Evolutionary conservation across 345 rosid species (phyloP).

Genomic region (Sonneratia caseolaris): DNA sequence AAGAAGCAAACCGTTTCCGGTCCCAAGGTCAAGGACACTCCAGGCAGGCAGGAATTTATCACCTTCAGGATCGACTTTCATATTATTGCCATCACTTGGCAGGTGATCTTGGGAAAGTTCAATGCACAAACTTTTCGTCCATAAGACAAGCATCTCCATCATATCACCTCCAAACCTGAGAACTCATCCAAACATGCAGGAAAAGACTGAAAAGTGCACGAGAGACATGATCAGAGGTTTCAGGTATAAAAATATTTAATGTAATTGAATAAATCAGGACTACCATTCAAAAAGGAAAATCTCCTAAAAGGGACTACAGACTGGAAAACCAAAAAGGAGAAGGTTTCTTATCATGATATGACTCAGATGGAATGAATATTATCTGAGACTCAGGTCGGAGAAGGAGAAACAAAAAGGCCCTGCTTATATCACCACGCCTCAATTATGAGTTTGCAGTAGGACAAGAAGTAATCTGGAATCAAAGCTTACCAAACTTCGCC

Average conservation of each 20-base stretch:
- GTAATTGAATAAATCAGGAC: constrained; percentile 44
- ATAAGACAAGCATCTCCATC: constrained; percentile 77
- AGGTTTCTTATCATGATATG: constrained; percentile 4
- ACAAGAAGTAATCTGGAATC: neutral
- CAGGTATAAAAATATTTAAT: constrained; percentile 36
- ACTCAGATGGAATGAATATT: neutral
- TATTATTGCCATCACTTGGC: constrained; percentile 31
- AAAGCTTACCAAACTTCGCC: constrained; percentile 85
- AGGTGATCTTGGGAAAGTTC: constrained; percentile 41
- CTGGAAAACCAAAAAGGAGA: neutral
- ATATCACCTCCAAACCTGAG: constrained; percentile 95
- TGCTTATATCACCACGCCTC: neutral
- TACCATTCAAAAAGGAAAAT: constrained; percentile 34
- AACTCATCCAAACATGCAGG: neutral
- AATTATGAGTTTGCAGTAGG: neutral
- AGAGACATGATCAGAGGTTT: neutral
- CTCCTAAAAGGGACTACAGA: constrained; percentile 4
- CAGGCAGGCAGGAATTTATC: constrained; percentile 58
- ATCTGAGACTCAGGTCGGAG: neutral
- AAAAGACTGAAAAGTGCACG: neutral
- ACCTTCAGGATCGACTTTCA: constrained; percentile 31
- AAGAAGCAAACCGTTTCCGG: constrained; percentile 96
- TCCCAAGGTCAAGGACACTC: constrained; percentile 96
- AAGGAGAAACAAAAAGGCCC: neutral
- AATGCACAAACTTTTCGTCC: constrained; percentile 76